Evolutionary conservation across 306 rosid species (phyloP), one percentile per base, ranked within the genome.

Genomic region (Myrica gale): DNA sequence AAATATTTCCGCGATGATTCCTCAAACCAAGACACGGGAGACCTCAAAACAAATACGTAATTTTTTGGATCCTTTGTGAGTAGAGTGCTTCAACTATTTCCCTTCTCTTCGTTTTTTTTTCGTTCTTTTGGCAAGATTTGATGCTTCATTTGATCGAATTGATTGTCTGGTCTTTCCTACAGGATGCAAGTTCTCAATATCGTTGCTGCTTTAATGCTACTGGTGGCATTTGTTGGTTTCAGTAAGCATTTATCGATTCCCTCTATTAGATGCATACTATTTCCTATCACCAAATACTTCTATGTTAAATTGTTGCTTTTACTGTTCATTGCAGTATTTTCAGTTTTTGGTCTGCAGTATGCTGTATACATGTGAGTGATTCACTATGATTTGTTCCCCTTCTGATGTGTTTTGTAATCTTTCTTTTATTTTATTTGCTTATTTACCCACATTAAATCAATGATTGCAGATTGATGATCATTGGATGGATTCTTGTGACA

Each of bases 341-440:
- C 93, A 41, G 44, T 91, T 45, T 73, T 88, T 46, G 97, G 95
- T 43, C 51, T 88, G 80, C 85, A 75, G 75, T 69, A 53, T 72
- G 84, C 82, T 43, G 91, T 90, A 51, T 86, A 90, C 85, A 79
- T 66, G 98, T 94, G 85, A 88, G 97, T 84, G 75, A 47, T 68
- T 72, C 54, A 20, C 17, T 65, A 17, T 17, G 15, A 65, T 19
- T 65, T 19, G 42, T 26, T 12, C 15, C 44, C 44, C 43, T 13
- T 0, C 15, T 5, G 11, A 21, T 20, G 4, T 48, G 13, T 26
- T 26, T 26, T 26, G 32, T 26, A 26, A 11, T 54, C n/a, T 68
- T 19, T 37, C 12, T 6, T 9, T 52, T 52, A 48, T 48, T 15
- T 0, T 48, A 3, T 48, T 4, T 19, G 3, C 19, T 1, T 1